Conservation (phyloP, 2,329 filamentous ascomycete species). For the Canariomyces notabilis region DNA sequence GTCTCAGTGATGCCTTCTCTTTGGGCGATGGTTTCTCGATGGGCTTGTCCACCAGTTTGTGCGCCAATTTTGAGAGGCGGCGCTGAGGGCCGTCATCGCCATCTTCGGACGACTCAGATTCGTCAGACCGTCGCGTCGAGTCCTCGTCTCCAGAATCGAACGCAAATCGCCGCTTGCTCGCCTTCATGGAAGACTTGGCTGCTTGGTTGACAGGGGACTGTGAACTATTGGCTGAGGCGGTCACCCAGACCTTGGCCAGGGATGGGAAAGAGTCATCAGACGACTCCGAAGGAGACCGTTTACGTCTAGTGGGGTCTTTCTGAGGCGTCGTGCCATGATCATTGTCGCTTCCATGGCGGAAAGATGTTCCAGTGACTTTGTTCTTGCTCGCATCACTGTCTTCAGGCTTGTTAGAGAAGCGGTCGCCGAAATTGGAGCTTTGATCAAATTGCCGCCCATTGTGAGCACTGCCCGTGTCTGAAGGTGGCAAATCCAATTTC, state of each 20-base stretch:
- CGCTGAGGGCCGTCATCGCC: conserved; percentile 22
- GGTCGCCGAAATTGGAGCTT: conserved; percentile 31
- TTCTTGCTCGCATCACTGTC: not conserved
- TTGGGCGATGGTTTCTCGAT: conserved; percentile 19
- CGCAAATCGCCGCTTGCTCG: conserved; percentile 25
- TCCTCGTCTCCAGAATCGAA: conserved; percentile 39
- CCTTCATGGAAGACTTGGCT: conserved; percentile 25
- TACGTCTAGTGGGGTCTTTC: not conserved
- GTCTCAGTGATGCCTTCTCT: conserved; percentile 1
- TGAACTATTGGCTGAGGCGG: conserved; percentile 31
- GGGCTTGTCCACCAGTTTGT: conserved; percentile 16
- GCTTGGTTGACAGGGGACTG: conserved; percentile 25
- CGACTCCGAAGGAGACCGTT: conserved; percentile 6
- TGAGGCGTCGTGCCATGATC: not conserved
- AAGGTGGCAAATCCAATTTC: conserved; percentile 29
- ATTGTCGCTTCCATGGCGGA: not conserved
- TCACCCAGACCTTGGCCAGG: conserved; percentile 38
- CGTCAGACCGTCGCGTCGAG: conserved; percentile 40
- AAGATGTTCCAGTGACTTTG: not conserved
- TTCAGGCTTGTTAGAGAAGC: conserved; percentile 25
- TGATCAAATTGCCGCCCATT: conserved; percentile 49
- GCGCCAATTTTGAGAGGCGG: conserved; percentile 11
- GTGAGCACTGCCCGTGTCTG: conserved; percentile 38
- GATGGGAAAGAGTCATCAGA: conserved; percentile 27
- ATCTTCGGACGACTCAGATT: conserved; percentile 25